Conservation (phyloP, 306 rosid species). For the Pterocarpus macrocarpus region DNA sequence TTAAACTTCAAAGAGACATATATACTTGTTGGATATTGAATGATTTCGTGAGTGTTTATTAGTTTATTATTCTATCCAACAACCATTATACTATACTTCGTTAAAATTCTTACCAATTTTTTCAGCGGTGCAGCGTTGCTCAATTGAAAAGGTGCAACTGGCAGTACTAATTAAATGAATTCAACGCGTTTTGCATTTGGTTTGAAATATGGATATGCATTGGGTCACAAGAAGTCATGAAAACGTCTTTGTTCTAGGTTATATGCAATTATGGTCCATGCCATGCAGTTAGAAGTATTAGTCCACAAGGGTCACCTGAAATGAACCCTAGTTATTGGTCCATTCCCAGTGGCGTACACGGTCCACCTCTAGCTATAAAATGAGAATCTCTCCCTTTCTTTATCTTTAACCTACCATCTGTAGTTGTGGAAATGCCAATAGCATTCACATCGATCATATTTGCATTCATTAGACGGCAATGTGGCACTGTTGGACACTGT, state of each 20-base stretch:
- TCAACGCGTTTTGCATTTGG: neutral
- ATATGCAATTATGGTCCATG: slow-evolving; percentile 24
- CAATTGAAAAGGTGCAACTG: neutral
- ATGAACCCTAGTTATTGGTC: neutral
- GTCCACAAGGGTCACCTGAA: slow-evolving; percentile 26
- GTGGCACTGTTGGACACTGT: too few species aligned
- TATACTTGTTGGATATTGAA: too few species aligned
- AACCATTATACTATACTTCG: neutral
- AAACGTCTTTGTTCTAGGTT: neutral
- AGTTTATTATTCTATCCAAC: too few species aligned
- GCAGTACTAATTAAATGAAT: neutral
- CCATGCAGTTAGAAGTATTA: neutral
- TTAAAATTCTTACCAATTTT: neutral
- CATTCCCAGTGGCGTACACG: slow-evolving; percentile 14
- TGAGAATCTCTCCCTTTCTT: neutral
- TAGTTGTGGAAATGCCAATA: neutral
- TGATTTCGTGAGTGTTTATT: too few species aligned
- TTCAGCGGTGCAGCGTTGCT: too few species aligned
- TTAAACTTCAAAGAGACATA: too few species aligned
- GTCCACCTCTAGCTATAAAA: neutral
- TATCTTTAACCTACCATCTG: neutral
- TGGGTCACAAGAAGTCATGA: neutral
- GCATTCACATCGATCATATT: neutral
- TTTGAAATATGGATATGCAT: neutral
- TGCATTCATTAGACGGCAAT: neutral